phyloP scores from a whole-genome alignment of 768 basidiomycete species.

The Kwoniella dendrophila region DNA sequence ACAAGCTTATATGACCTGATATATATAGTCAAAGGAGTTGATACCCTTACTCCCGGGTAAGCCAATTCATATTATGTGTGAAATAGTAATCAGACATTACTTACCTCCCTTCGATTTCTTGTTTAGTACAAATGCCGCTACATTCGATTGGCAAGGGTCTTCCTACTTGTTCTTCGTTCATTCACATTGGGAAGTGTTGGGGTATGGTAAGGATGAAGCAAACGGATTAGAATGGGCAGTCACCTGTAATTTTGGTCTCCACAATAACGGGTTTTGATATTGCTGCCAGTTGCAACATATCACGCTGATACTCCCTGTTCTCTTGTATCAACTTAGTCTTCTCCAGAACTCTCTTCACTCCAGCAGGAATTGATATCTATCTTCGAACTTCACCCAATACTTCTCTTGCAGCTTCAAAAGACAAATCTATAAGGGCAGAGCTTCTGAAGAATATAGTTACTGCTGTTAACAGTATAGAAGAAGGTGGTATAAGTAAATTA shows the following conservation, averaged over 20 bases:
- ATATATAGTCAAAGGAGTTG: conserved; percentile 50
- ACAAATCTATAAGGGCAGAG: conserved; percentile 13
- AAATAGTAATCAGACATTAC: background rate
- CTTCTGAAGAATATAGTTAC: conserved; percentile 32
- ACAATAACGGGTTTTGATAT: no score
- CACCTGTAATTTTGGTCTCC: conserved; percentile 42
- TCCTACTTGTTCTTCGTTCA: conserved; percentile 56
- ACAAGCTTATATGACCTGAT: background rate
- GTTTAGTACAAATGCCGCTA: conserved; percentile 44
- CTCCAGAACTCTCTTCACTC: conserved; percentile 60
- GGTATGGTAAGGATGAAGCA: conserved; percentile 48
- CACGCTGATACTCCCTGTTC: no score
- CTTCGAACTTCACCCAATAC: conserved; percentile 31
- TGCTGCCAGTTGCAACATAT: background rate
- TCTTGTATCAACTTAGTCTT: conserved; percentile 53
- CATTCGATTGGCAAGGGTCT: conserved; percentile 58
- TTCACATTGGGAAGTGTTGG: conserved; percentile 59
- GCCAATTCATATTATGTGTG: background rate
- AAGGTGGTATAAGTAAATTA: conserved; percentile 30
- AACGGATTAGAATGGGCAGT: conserved; percentile 53
- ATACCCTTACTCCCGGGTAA: conserved; percentile 48
- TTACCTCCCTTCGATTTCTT: background rate
- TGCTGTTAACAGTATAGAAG: conserved; percentile 17
- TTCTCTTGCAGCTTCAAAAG: conserved; percentile 8
- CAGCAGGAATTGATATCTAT: conserved; percentile 60